Evolutionary conservation across 2,329 filamentous ascomycete species (phyloP).

Genomic region (Akanthomyces lecanii): DNA sequence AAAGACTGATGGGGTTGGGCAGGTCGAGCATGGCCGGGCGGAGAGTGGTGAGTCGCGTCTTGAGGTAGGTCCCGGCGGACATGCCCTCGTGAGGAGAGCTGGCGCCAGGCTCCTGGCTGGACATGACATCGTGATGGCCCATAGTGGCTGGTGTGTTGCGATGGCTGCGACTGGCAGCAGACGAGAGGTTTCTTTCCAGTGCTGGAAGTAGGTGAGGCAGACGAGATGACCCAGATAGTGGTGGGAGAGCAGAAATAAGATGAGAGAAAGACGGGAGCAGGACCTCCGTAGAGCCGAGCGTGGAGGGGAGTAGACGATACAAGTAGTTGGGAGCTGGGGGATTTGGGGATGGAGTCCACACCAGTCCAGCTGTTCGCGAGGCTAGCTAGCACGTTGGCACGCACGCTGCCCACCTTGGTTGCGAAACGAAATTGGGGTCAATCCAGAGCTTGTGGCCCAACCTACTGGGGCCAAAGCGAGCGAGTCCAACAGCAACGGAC

Average conservation of each 20-base stretch:
- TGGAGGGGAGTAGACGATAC: neutral
- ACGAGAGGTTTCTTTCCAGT: neutral
- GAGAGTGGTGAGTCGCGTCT: constrained; percentile 52
- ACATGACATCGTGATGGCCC: constrained; percentile 16
- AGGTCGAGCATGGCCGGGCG: constrained; percentile 53
- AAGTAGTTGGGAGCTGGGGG: neutral
- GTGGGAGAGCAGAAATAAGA: no score
- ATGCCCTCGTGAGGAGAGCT: constrained; percentile 46
- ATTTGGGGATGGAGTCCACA: neutral
- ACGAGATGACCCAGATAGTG: no score
- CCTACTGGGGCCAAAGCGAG: neutral
- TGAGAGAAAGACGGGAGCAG: neutral
- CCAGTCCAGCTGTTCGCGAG: neutral
- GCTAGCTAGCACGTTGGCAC: neutral
- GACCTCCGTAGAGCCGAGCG: neutral
- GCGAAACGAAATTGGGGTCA: neutral
- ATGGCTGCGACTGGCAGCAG: neutral
- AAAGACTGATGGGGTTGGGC: constrained; percentile 48
- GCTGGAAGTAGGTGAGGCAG: no score
- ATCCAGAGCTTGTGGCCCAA: neutral
- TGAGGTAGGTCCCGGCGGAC: constrained; percentile 42
- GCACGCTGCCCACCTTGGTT: neutral
- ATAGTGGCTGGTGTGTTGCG: constrained; percentile 2
- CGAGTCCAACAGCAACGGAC: neutral
- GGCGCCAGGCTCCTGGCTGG: constrained; percentile 26